Conservation (phyloP, 176 grass and related monocot genomes). For the Sorghum bicolor region Sorghum_bicolor_NCBIv3 NC_012871.2:69488501-69489000, state of each 20-base stretch:
- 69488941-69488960: slow-evolving; percentile 94
- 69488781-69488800: slow-evolving; percentile 34
- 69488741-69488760: slow-evolving; percentile 45
- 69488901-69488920: background rate
- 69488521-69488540: background rate
- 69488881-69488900: background rate
- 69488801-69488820: background rate
- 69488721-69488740: slow-evolving; percentile 15
- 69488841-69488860: background rate
- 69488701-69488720: slow-evolving; percentile 74
- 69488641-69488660: background rate
- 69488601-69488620: background rate
- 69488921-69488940: slow-evolving; percentile 95
- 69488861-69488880: background rate
- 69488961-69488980: slow-evolving; percentile 87
- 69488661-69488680: background rate
- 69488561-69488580: background rate
- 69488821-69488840: background rate
- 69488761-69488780: slow-evolving; percentile 94
- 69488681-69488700: slow-evolving; percentile 22
- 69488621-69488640: background rate
- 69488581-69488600: background rate
- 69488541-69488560: background rate
- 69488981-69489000: slow-evolving; percentile 91
- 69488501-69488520: background rate